Percentiles rank a stretch among this genome's conserved stretches.
Conservation (phyloP, 2,329 filamentous ascomycete species). For the Neofusicoccum parvum region DNA sequence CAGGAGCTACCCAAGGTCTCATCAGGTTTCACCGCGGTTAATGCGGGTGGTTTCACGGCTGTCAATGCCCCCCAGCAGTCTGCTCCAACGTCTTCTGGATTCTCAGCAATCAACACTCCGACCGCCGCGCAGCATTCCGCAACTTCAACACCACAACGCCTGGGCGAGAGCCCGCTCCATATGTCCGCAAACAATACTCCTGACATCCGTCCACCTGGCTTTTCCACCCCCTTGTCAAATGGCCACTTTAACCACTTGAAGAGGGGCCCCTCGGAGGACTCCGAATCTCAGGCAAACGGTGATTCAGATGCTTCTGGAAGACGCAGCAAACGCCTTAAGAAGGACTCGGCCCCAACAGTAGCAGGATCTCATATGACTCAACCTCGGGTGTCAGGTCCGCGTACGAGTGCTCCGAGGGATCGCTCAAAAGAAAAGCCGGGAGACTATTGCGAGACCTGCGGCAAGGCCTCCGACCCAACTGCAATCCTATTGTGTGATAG, state of each 20-base stretch:
- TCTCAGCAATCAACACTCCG: slow-evolving; percentile 61
- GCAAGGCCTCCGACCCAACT: slow-evolving; percentile 71
- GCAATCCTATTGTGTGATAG: slow-evolving; percentile 83
- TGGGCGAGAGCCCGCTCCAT: slow-evolving; percentile 63
- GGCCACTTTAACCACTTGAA: slow-evolving; percentile 66
- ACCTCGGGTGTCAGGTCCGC: slow-evolving; percentile 74
- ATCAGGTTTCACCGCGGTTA: slow-evolving; percentile 73
- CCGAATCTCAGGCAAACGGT: slow-evolving; percentile 63
- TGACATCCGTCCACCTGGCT: slow-evolving; percentile 59
- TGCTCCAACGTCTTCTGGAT: slow-evolving; percentile 38
- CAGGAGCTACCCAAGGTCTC: slow-evolving; percentile 61
- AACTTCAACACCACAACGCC: slow-evolving; percentile 63
- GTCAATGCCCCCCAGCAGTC: slow-evolving; percentile 56
- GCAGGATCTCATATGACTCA: slow-evolving; percentile 96
- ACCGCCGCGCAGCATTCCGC: slow-evolving; percentile 52
- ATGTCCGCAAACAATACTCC: slow-evolving; percentile 65
- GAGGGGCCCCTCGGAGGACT: slow-evolving; percentile 63
- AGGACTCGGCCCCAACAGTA: slow-evolving; percentile 75
- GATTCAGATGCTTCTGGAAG: slow-evolving; percentile 56
- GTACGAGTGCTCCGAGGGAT: slow-evolving; percentile 47
- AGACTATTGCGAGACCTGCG: slow-evolving; percentile 79
- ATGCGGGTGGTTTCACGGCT: slow-evolving; percentile 63
- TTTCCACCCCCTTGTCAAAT: slow-evolving; percentile 51
- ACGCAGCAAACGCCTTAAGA: slow-evolving; percentile 90
- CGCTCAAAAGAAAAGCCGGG: slow-evolving; percentile 60